Evolutionary conservation across 169 alveolate genomes (phyloP), one percentile per base, ranked within the genome.

Genomic region (Cryptosporidium xiaoi): DNA sequence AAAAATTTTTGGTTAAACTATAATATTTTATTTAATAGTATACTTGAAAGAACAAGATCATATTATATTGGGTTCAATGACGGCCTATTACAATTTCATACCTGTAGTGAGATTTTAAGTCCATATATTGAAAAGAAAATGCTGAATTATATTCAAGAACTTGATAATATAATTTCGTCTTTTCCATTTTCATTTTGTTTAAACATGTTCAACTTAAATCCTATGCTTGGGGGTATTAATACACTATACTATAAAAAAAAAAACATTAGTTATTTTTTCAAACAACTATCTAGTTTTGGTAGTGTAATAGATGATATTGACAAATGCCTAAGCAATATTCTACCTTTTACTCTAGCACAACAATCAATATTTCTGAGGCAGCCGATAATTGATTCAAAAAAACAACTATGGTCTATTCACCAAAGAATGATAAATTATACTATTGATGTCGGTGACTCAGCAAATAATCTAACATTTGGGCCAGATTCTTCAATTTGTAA

Each of bases 361-460:
- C 64, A 77, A 24, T 77, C 87, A 34, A 40, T 50, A 4, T 77
- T 77, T 60, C 62, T 77, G 15, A 31, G n/a, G 58, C 44, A 36
- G 27, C 71, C 87, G 31, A 77, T 77, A 34, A 62, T 77, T n/a
- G 71, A 58, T 77, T 77, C 87, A 36, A 77, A 77, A 13, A 62
- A 44, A 44, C 87, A 77, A 31, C 31, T 77, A 13, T 77, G 87
- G 87, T 33, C 71, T 29, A 60, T 56, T 2, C 87, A 77, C 56
- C 69, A 62, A 77, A 62, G 40, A 60, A 56, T 77, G 60, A 44
- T 4, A 24, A 77, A 60, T 24, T 16, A 51, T 29, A 51, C 64
- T 53, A 60, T 33, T 60, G n/a, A n/a, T 1, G 1, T 48, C 18
- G 34, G 56, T 7, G 55, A 53, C 2, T 40, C 10, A 40, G 10